These are phyloP conservation scores for Pyrus communis DNA, from an alignment of 306 rosid species.

Conservation along the genomic window DNA sequence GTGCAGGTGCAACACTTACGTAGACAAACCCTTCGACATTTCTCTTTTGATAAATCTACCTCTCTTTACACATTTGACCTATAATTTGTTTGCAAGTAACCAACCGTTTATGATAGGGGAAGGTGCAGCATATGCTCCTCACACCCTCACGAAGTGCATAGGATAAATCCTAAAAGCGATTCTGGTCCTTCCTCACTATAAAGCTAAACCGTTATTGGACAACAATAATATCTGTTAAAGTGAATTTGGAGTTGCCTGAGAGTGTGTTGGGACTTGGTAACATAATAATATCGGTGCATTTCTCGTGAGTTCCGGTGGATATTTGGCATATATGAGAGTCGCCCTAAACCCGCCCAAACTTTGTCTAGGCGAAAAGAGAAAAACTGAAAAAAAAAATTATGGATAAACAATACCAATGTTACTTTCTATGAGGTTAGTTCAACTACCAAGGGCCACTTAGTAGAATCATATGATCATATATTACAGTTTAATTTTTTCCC, in stretches of 20 bases:
- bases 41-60: background rate
- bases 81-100: background rate
- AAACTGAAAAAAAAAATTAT: background rate
- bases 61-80: background rate
- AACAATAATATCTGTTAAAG: background rate
- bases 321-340: background rate
- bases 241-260: background rate
- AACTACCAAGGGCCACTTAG: constrained; percentile 3
- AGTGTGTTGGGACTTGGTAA: background rate
- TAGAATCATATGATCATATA: constrained; percentile 10
- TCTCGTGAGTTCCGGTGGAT: background rate
- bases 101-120: background rate
- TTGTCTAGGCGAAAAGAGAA: background rate
- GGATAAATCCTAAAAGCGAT: background rate
- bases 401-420: background rate
- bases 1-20: constrained; percentile 24
- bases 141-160: background rate
- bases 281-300: background rate
- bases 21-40: background rate
- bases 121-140: background rate
- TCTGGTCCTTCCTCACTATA: background rate
- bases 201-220: no score
- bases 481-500: no score
- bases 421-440: constrained; percentile 1
- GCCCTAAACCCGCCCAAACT: background rate